Conservation (phyloP, 306 rosid genomes). For the Vigna reflexopilosa region DNA sequence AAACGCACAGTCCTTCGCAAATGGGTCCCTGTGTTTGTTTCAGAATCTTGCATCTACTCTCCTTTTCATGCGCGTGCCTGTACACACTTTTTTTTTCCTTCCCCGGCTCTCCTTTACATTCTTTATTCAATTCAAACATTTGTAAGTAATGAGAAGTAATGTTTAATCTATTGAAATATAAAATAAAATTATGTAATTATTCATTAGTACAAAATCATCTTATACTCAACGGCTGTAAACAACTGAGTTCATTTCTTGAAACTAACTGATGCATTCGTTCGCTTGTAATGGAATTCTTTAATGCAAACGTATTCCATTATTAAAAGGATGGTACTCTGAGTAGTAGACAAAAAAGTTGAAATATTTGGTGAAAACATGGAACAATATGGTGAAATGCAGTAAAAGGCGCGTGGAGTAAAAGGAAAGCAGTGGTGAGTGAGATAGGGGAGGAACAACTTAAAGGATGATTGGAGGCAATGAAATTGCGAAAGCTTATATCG, state of each 20-base stretch:
- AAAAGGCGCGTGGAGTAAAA: slow-evolving; percentile 1
- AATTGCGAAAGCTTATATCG: slow-evolving; percentile 35
- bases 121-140: too few relatives aligned
- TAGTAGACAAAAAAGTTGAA: neutral
- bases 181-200: neutral
- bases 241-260: neutral
- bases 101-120: too few relatives aligned
- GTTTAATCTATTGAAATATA: too few relatives aligned
- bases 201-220: neutral
- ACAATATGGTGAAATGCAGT: neutral
- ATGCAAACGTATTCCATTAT: too few relatives aligned
- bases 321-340: too few relatives aligned
- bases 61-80: slow-evolving; percentile 47
- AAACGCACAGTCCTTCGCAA: slow-evolving; percentile 23
- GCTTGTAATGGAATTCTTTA: neutral
- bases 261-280: neutral
- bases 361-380: too few relatives aligned
- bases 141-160: too few relatives aligned
- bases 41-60: slow-evolving; percentile 22
- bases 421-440: neutral
- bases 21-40: slow-evolving; percentile 23
- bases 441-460: neutral
- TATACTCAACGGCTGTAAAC: neutral
- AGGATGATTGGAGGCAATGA: slow-evolving; percentile 25
- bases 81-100: neutral